Percentiles rank a stretch among this genome's conserved stretches.
These are phyloP conservation scores for Rhododendron vialii DNA, from an alignment of 148 eudicot species.

Conservation along the genomic window DNA sequence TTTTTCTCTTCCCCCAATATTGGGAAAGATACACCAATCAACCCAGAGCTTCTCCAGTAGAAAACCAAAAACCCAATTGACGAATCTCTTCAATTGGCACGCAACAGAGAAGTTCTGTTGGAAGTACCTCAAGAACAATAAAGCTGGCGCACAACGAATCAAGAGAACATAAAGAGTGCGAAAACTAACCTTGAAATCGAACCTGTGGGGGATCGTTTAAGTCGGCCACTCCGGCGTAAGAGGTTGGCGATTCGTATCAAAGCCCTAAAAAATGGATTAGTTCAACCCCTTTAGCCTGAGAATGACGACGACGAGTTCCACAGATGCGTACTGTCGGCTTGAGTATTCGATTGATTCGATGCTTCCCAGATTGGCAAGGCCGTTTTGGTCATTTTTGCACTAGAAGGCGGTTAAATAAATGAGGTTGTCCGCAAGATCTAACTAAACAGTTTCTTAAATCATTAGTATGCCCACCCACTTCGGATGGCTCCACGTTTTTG, in stretches of 20 bases:
- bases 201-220: neutral
- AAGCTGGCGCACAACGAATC: neutral
- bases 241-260: neutral
- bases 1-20: neutral
- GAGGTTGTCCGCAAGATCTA: neutral
- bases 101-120: neutral
- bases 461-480: no score
- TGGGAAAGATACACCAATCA: neutral
- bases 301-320: neutral
- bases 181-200: neutral
- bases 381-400: neutral
- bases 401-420: neutral
- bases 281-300: neutral
- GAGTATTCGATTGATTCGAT: neutral
- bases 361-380: neutral
- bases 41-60: neutral
- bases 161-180: neutral
- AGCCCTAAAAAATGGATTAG: neutral
- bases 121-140: neutral
- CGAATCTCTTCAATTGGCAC: neutral
- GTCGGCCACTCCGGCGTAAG: neutral
- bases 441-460: no score
- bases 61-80: neutral
- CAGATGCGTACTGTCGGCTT: neutral
- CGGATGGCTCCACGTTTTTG: no score